Base-by-base conservation (phyloP, 176 grass and related monocot genomes). In the Triticum timopheevii region DNA sequence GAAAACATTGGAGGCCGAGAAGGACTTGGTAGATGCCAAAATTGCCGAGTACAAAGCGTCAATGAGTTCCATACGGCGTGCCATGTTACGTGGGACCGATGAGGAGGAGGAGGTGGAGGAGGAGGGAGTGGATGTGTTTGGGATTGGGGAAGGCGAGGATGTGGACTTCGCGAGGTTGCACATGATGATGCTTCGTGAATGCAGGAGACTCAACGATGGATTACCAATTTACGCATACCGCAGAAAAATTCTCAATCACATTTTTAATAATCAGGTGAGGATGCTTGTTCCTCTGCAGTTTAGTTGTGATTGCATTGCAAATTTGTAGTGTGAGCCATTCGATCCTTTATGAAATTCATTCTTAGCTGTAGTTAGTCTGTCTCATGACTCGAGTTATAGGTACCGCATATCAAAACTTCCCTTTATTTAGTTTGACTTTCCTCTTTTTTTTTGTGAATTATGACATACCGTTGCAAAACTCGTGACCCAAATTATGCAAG, bases 181-280 rank as follows among this genome's bases (percentile, higher is more conserved):
- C 82, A 70, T 65, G 80, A 78, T 88, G 52, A 80, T 94, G 83
- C 38, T 85, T 50, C 91, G 96, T 22, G 93, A 98, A 56, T 94
- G 96, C 35, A 63, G 93, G 83, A 87, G 93, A 87, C 88, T 98
- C 31, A 88, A 98, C 64, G 96, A 98, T 23, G 93, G 93, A 2
- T 81, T 96, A 69, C 96, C 96, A 15, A 92, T 98, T 31, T 96
- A 96, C 27, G 86, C 76, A 10, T 88, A 71, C 71, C 87, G 93
- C 54, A 88, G 67, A 34, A 87, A 78, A 72, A 90, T 98, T 80
- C 84, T 98, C 12, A 82, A 76, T 13, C 84, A 91, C 73, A 94
- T 90, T 83, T 86, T 88, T 10, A 45, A 79, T 65, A 93, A 93
- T 59, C 93, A 96, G 96, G 96, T 93, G 73, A 82, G 78, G 7